Percentiles rank a stretch among this genome's conserved stretches.
Evolutionary conservation across 257 asterid genomes (phyloP).

Genomic region (Cordia subcordata): DNA sequence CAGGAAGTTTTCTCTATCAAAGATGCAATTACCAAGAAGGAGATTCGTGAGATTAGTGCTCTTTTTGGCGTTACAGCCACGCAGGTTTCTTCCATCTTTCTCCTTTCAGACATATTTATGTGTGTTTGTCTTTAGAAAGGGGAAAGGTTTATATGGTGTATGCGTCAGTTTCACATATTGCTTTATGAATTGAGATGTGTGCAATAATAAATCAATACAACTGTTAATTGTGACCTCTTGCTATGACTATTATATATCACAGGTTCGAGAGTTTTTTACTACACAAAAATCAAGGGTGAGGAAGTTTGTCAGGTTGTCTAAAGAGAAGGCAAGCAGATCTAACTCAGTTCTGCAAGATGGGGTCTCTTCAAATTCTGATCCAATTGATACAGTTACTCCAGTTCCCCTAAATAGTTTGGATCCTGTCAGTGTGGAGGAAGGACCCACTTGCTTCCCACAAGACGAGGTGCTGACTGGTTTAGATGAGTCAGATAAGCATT

Average conservation of each 20-base stretch:
- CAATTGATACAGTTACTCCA: constrained; percentile 44
- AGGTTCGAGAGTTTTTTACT: constrained; percentile 86
- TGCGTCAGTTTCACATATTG: neutral
- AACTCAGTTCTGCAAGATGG: constrained; percentile 35
- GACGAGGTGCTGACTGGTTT: constrained; percentile 47
- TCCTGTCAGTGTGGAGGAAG: constrained; percentile 54
- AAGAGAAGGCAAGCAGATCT: constrained; percentile 52
- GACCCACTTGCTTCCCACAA: constrained; percentile 47
- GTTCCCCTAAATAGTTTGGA: constrained; percentile 53
- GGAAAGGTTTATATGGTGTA: neutral
- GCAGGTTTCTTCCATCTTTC: constrained; percentile 50
- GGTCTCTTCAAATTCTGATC: constrained; percentile 33
- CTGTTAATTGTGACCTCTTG: no score
- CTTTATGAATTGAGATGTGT: neutral
- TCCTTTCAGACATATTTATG: neutral
- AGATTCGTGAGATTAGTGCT: constrained; percentile 84
- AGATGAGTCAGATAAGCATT: constrained; percentile 57
- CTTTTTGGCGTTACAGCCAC: constrained; percentile 91
- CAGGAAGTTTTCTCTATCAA: constrained; percentile 75
- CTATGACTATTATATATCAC: constrained; percentile 5
- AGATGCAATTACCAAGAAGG: constrained; percentile 85
- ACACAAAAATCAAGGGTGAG: constrained; percentile 83
- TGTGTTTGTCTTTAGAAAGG: neutral
- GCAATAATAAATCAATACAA: no score
- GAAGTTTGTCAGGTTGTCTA: constrained; percentile 60